These are phyloP conservation scores for Theileria parva DNA, from an alignment of 169 alveolate genomes.

Conservation along the genomic window DNA sequence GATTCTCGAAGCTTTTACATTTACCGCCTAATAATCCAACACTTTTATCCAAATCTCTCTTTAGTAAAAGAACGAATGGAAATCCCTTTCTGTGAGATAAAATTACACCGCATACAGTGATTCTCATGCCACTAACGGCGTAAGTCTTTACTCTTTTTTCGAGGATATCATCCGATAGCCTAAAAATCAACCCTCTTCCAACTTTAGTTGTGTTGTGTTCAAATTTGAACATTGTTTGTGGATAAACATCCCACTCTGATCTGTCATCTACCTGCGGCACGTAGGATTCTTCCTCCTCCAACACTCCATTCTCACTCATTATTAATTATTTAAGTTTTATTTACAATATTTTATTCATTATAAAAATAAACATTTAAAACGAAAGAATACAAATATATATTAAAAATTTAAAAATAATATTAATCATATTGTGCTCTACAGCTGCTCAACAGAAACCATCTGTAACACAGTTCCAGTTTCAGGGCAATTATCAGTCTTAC, in stretches of 20 bases:
- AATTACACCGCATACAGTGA: constrained; percentile 70
- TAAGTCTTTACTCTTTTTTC: constrained; percentile 62
- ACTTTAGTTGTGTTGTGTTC: constrained; percentile 30
- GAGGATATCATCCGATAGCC: constrained; percentile 22
- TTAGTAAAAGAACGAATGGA: constrained; percentile 61
- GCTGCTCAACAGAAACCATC: constrained; percentile 32
- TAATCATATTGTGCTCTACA: background rate
- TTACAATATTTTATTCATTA: background rate
- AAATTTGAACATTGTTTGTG: constrained; percentile 40
- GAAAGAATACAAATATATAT: background rate
- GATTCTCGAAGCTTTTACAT: constrained; percentile 68
- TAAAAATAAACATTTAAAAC: background rate
- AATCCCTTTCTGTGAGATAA: constrained; percentile 74
- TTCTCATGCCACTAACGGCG: constrained; percentile 69
- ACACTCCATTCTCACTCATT: constrained; percentile 24
- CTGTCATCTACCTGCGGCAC: constrained; percentile 7
- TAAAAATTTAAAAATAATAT: background rate
- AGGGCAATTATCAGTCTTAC: constrained; percentile 36
- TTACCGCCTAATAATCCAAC: constrained; percentile 72
- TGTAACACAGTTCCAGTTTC: constrained; percentile 24
- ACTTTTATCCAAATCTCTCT: constrained; percentile 46
- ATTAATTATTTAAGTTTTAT: background rate
- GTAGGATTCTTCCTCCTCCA: constrained; percentile 11
- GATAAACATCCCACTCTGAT: constrained; percentile 61
- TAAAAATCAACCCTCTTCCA: constrained; percentile 47